phyloP scores from a whole-genome alignment of 2,329 filamentous ascomycete species.

The Pseudogymnoascus sp. region DNA sequence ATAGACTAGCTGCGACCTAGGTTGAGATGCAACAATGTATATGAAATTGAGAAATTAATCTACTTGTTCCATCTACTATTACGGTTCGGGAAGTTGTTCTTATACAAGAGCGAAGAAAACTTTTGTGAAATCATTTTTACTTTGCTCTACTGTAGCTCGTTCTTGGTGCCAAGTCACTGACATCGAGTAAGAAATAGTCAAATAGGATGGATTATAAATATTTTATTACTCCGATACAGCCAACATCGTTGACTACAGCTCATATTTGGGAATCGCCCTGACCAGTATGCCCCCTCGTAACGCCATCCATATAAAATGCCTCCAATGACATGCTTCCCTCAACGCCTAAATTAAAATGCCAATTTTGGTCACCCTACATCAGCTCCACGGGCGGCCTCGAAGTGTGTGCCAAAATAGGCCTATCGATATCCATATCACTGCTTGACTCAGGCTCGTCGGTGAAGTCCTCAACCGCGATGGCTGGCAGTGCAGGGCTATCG shows the following conservation, averaged over 20 bases:
- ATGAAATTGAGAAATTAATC: conserved; percentile 1
- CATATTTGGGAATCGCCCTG: neutral
- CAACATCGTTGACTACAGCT: neutral
- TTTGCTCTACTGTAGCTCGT: neutral
- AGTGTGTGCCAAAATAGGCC: conserved; percentile 51
- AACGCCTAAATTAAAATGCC: neutral
- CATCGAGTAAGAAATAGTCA: neutral
- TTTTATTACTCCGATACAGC: neutral
- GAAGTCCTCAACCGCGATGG: conserved; percentile 59
- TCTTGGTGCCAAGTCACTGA: neutral
- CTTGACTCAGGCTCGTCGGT: conserved; percentile 42
- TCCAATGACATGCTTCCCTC: neutral
- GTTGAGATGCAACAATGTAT: conserved; percentile 8
- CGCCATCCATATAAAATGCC: conserved; percentile 2
- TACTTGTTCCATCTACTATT: neutral
- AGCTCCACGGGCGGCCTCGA: conserved; percentile 56
- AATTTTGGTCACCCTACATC: conserved; percentile 35
- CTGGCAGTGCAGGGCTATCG: conserved; percentile 47
- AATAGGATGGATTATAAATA: neutral
- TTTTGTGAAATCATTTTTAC: neutral
- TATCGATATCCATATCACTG: conserved; percentile 34
- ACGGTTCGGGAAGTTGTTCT: neutral
- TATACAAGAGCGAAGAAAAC: neutral
- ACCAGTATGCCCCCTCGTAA: neutral
- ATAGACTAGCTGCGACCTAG: conserved; percentile 7